phyloP scores from a whole-genome alignment of 164 flowering plant genomes.

The Chloranthus sessilifolius region DNA sequence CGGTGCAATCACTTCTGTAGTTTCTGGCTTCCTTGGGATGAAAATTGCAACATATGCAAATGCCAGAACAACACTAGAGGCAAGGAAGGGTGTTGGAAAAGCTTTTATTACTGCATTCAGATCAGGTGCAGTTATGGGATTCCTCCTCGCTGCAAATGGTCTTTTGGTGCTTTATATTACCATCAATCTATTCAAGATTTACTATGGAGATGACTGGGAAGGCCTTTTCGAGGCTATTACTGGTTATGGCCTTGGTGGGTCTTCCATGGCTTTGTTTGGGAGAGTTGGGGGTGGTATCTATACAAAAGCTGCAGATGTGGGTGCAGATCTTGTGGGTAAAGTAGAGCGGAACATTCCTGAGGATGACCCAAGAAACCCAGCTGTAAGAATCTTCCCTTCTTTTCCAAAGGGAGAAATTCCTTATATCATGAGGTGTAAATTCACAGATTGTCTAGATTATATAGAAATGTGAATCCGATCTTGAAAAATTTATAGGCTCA shows the following conservation, averaged over 20 bases:
- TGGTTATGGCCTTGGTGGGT: constrained; percentile 91
- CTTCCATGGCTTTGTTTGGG: constrained; percentile 88
- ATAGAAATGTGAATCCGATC: too few relatives aligned
- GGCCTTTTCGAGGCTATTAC: constrained; percentile 89
- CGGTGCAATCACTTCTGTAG: constrained; percentile 66
- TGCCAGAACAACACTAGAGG: constrained; percentile 81
- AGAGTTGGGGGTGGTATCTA: constrained; percentile 87
- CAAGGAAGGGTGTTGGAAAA: constrained; percentile 83
- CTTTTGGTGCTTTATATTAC: constrained; percentile 65
- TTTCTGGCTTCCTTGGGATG: constrained; percentile 87
- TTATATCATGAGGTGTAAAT: too few relatives aligned
- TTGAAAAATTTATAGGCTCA: too few relatives aligned
- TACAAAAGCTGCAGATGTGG: constrained; percentile 90
- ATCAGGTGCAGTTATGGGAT: constrained; percentile 89
- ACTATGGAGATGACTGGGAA: constrained; percentile 85
- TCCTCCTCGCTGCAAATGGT: constrained; percentile 84
- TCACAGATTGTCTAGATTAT: too few relatives aligned
- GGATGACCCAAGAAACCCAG: constrained; percentile 89
- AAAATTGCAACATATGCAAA: constrained; percentile 87
- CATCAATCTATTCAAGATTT: constrained; percentile 62
- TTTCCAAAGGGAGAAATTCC: too few relatives aligned
- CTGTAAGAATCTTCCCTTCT: constrained; percentile 33
- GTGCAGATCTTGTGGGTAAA: constrained; percentile 94
- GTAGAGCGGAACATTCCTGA: constrained; percentile 86
- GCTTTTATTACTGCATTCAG: constrained; percentile 78